Percentiles rank a stretch among this genome's conserved stretches.
Evolutionary conservation across 2,329 filamentous ascomycete species (phyloP).

Genomic region (Nemania abortiva): DNA sequence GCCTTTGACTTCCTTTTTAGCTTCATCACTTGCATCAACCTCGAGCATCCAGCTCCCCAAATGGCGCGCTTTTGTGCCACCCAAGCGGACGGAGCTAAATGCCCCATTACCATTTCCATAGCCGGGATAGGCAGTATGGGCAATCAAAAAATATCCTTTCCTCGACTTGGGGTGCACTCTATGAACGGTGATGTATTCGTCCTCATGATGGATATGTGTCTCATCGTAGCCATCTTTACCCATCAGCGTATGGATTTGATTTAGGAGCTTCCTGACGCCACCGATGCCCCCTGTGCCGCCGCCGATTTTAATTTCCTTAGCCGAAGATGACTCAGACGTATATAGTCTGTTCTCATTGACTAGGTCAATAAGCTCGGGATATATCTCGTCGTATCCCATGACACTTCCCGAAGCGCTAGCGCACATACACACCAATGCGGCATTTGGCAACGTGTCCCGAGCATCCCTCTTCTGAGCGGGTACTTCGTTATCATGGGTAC

Average conservation of each 20-base stretch:
- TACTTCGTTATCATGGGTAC: slow-evolving; percentile 97
- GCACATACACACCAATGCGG: slow-evolving; percentile 95
- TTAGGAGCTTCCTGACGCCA: slow-evolving; percentile 90
- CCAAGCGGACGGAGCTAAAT: slow-evolving; percentile 82
- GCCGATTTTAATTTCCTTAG: slow-evolving; percentile 70
- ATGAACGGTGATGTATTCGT: slow-evolving; percentile 96
- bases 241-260: slow-evolving; percentile 95
- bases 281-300: slow-evolving; percentile 87
- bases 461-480: slow-evolving; percentile 96
- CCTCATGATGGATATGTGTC: slow-evolving; percentile 95
- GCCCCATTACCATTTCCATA: slow-evolving; percentile 86
- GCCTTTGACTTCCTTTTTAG: slow-evolving; percentile 71
- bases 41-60: slow-evolving; percentile 94
- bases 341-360: slow-evolving; percentile 91
- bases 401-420: slow-evolving; percentile 94
- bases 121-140: slow-evolving; percentile 94
- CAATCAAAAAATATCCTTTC: slow-evolving; percentile 94
- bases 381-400: slow-evolving; percentile 98
- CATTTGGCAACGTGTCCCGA: slow-evolving; percentile 92
- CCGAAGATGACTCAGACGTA: slow-evolving; percentile 77
- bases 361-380: slow-evolving; percentile 91
- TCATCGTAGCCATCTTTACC: slow-evolving; percentile 94
- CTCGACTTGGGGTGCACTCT: slow-evolving; percentile 91
- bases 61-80: slow-evolving; percentile 85
- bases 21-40: slow-evolving; percentile 81